These are phyloP conservation scores for Sclerotinia minor DNA, from an alignment of 2,329 filamentous ascomycete genomes.

Conservation along the genomic window DNA sequence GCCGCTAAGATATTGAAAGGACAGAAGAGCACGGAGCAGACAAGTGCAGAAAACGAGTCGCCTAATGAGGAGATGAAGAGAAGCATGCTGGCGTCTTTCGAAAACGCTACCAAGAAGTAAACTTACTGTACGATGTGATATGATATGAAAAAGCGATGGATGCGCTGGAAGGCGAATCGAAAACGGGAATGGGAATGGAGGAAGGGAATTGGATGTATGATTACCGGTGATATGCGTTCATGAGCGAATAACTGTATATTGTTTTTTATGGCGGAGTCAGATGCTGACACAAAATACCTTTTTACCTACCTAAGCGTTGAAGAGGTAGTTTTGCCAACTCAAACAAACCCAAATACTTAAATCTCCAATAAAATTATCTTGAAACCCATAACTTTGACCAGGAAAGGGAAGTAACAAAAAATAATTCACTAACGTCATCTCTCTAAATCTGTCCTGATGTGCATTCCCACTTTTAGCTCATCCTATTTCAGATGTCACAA, in stretches of 20 bases:
- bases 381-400: too few relatives aligned
- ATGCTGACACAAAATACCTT: conserved; percentile 18
- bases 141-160: neutral
- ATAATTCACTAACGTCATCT: conserved; percentile 4
- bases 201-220: conserved; percentile 22
- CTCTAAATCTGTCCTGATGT: neutral
- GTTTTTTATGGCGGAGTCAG: conserved; percentile 19
- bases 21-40: conserved; percentile 41
- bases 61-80: conserved; percentile 48
- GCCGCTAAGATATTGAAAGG: conserved; percentile 53
- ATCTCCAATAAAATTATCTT: neutral
- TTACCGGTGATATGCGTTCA: conserved; percentile 12
- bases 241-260: conserved; percentile 18
- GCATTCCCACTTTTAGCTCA: conserved; percentile 16
- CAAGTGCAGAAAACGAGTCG: conserved; percentile 36
- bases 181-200: conserved; percentile 10
- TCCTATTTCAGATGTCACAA: conserved; percentile 4
- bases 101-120: conserved; percentile 42
- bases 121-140: conserved; percentile 29
- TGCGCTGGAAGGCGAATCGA: neutral
- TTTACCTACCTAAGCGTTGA: conserved; percentile 9
- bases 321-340: conserved; percentile 15
- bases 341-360: conserved; percentile 9
- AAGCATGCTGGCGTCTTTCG: conserved; percentile 51
- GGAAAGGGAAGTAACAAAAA: conserved; percentile 1